Conservation (phyloP, 768 basidiomycete species). For the Rhodotorula graminis region DNA sequence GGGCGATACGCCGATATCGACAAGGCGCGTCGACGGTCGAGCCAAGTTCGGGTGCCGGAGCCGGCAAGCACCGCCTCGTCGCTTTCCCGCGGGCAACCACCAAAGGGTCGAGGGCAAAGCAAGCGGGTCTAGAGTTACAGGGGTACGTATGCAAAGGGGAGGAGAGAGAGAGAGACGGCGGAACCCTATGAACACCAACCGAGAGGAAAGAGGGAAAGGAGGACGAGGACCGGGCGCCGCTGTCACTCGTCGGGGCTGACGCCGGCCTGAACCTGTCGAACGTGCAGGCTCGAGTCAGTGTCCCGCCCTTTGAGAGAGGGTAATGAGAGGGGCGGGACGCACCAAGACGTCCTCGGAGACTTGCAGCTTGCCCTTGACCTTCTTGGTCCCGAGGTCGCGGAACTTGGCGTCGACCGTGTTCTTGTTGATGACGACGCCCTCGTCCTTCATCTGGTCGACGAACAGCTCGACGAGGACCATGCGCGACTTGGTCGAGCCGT, state of each 20-base stretch:
- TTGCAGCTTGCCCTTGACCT: slow-evolving; percentile 9
- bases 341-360: slow-evolving; percentile 9
- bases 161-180: no score
- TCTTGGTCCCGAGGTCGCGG: slow-evolving; percentile 12
- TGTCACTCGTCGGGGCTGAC: neutral
- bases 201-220: neutral
- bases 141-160: no score
- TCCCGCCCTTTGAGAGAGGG: no score
- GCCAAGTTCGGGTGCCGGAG: no score
- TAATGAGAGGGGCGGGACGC: neutral
- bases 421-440: neutral
- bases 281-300: neutral
- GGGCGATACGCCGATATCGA: no score
- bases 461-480: slow-evolving; percentile 12
- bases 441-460: slow-evolving; percentile 1
- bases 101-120: no score
- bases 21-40: no score
- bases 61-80: no score
- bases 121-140: no score
- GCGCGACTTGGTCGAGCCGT: slow-evolving; percentile 1
- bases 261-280: neutral
- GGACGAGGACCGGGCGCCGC: neutral
- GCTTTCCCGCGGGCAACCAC: no score
- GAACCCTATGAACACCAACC: no score
- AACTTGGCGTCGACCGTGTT: neutral